These are phyloP conservation scores for Aspergillus pseudoterreus DNA, from an alignment of 2,329 filamentous ascomycete species.

Conservation along the genomic window DNA sequence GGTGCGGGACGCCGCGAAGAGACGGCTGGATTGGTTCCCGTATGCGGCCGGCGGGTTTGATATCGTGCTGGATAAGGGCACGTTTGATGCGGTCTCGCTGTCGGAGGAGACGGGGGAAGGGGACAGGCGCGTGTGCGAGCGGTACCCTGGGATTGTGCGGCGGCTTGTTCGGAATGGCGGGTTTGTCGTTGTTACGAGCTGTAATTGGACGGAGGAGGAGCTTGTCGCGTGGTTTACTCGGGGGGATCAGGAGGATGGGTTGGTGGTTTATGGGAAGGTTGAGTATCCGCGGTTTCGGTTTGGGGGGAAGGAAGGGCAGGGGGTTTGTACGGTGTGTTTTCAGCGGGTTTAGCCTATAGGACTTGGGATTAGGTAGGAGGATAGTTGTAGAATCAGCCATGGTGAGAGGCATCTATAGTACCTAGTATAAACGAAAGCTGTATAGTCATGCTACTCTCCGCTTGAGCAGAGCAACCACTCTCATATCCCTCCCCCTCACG, in stretches of 20 bases:
- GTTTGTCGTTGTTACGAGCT: slow-evolving; percentile 83
- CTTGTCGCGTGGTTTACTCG: slow-evolving; percentile 72
- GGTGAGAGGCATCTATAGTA: too few species aligned
- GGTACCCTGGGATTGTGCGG: slow-evolving; percentile 68
- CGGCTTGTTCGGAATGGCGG: slow-evolving; percentile 67
- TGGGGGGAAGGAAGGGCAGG: slow-evolving; percentile 82
- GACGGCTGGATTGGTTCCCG: slow-evolving; percentile 36
- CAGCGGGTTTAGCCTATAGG: slow-evolving; percentile 39
- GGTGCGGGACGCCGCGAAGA: not conserved
- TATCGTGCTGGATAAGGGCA: slow-evolving; percentile 94
- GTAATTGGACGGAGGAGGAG: slow-evolving; percentile 96
- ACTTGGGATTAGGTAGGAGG: too few species aligned
- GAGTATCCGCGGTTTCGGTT: slow-evolving; percentile 86
- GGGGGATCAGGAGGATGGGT: slow-evolving; percentile 33
- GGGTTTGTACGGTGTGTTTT: slow-evolving; percentile 84
- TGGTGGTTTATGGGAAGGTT: slow-evolving; percentile 65
- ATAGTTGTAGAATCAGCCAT: too few species aligned
- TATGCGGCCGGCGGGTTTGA: slow-evolving; percentile 63
- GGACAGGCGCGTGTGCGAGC: slow-evolving; percentile 61
- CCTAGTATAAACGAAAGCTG: too few species aligned
- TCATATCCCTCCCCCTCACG: too few species aligned
- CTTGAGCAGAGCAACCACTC: too few species aligned
- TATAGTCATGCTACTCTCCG: too few species aligned
- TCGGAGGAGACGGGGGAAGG: slow-evolving; percentile 29
- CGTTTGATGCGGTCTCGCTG: slow-evolving; percentile 92